These are phyloP conservation scores for Tripterygium wilfordii DNA, from an alignment of 177 flowering plant species.

Conservation along the genomic window DNA sequence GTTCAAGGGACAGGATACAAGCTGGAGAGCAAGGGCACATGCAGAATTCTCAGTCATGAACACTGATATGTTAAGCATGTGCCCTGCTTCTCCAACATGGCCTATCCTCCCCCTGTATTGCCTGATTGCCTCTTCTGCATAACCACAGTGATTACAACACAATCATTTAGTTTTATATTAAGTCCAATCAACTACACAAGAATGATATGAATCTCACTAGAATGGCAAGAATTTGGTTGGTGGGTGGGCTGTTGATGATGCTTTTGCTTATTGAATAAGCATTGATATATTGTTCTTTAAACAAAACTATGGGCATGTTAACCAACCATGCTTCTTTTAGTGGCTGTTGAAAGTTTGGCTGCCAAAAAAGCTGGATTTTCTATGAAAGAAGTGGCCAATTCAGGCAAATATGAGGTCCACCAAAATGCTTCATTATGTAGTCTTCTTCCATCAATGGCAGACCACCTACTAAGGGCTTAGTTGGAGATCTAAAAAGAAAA, in stretches of 20 bases:
- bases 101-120: conserved; percentile 2
- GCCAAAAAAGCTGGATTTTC: conserved; percentile 11
- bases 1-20: conserved; percentile 23
- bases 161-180: not conserved
- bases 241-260: conserved; percentile 22
- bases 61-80: conserved; percentile 29
- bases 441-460: conserved; percentile 6
- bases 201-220: conserved; percentile 2
- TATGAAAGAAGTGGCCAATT: not conserved
- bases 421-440: conserved; percentile 1
- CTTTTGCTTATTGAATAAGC: conserved; percentile 8
- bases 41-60: conserved; percentile 14
- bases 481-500: conserved; percentile 1
- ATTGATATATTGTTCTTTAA: not conserved
- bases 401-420: conserved; percentile 1
- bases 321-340: conserved; percentile 6
- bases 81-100: conserved; percentile 70
- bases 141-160: not conserved
- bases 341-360: conserved; percentile 30
- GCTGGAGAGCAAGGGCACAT: conserved; percentile 57
- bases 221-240: conserved; percentile 10
- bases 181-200: too few relatives aligned
- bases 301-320: conserved; percentile 4
- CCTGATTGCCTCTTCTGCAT: not conserved
- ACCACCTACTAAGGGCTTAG: conserved; percentile 17